Evolutionary conservation across 495 filamentous ascomycete genomes (phyloP).

Genomic region (Delitschia confertaspora): DNA sequence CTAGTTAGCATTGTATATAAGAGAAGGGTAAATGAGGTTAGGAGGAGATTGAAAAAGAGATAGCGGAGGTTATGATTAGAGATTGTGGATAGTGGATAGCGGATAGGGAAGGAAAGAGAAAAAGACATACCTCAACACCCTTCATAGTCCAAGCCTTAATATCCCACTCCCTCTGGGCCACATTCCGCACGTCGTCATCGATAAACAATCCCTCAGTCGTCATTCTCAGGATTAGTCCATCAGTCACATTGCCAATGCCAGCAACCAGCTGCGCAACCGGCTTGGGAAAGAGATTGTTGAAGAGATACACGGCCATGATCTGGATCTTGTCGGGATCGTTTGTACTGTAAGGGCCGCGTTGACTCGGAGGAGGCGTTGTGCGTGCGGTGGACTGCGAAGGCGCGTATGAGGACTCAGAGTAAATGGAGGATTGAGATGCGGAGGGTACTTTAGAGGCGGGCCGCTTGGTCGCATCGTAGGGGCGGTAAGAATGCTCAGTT

Average conservation of each 20-base stretch:
- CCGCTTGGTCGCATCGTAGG: conserved; percentile 66
- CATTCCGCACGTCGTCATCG: conserved; percentile 82
- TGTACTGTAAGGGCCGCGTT: conserved; percentile 66
- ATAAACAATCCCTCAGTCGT: conserved; percentile 90
- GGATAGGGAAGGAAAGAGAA: neutral
- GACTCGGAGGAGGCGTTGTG: conserved; percentile 73
- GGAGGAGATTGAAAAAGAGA: conserved; percentile 8
- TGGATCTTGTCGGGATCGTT: conserved; percentile 92
- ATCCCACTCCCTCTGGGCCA: conserved; percentile 93
- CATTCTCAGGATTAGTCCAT: conserved; percentile 76
- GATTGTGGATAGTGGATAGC: too few species aligned
- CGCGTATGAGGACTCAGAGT: conserved; percentile 78
- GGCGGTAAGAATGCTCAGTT: conserved; percentile 64
- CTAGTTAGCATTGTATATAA: neutral
- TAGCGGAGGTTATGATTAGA: too few species aligned
- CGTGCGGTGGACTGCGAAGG: conserved; percentile 73
- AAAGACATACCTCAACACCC: conserved; percentile 67
- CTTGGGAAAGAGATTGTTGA: conserved; percentile 73
- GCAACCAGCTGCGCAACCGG: conserved; percentile 75
- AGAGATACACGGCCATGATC: conserved; percentile 81
- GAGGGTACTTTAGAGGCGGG: conserved; percentile 33
- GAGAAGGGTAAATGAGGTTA: neutral
- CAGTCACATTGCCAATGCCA: conserved; percentile 65
- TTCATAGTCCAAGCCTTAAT: conserved; percentile 96
- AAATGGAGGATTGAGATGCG: conserved; percentile 60